Conservation (phyloP, 2,329 filamentous ascomycete genomes). For the Sarocladiaceae sp. region DNA sequence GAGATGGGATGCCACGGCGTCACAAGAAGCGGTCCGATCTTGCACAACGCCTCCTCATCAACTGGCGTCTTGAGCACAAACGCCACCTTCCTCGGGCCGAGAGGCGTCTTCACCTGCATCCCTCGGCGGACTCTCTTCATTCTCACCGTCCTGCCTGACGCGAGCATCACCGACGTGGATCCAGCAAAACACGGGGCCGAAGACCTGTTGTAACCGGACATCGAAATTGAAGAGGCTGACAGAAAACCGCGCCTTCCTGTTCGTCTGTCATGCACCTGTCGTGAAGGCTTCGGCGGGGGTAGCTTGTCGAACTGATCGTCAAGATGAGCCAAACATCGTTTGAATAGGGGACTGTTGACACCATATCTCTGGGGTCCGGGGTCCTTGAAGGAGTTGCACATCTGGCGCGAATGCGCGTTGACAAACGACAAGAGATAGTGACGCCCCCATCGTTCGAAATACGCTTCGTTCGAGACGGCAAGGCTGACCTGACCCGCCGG, state of each 20-base stretch:
- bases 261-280: background rate
- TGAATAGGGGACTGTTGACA: slow-evolving; percentile 43
- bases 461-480: slow-evolving; percentile 31
- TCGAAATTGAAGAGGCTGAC: slow-evolving; percentile 22
- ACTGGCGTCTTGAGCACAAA: slow-evolving; percentile 46
- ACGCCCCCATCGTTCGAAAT: slow-evolving; percentile 46
- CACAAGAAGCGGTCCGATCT: slow-evolving; percentile 40
- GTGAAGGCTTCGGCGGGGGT: slow-evolving; percentile 34
- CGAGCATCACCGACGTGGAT: slow-evolving; percentile 39
- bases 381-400: slow-evolving; percentile 59
- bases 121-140: slow-evolving; percentile 40
- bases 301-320: slow-evolving; percentile 43
- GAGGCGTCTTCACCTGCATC: slow-evolving; percentile 42
- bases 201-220: slow-evolving; percentile 37
- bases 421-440: slow-evolving; percentile 54
- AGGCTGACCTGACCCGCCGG: slow-evolving; percentile 44
- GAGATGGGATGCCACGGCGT: slow-evolving; percentile 57
- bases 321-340: slow-evolving; percentile 40
- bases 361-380: slow-evolving; percentile 51
- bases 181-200: slow-evolving; percentile 47
- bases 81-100: slow-evolving; percentile 40
- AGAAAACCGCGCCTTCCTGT: slow-evolving; percentile 12
- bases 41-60: slow-evolving; percentile 32
- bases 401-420: slow-evolving; percentile 48
- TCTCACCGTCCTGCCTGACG: slow-evolving; percentile 29